Conservation (phyloP, 495 filamentous ascomycete genomes). For the Xylaria telfairii region DNA sequence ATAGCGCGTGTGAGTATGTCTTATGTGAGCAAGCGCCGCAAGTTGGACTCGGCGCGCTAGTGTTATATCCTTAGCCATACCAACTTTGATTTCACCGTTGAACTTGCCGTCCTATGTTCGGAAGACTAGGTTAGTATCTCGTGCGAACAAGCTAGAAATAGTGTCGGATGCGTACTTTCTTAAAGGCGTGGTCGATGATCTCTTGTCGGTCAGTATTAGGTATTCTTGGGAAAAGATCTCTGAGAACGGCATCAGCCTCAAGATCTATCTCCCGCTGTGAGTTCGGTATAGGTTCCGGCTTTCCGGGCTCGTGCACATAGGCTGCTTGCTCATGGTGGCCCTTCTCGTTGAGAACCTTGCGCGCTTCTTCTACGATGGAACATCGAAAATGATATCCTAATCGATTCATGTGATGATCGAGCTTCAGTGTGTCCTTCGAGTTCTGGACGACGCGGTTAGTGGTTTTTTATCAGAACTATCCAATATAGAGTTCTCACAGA, state of each 20-base stretch:
- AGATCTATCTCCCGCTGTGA: slow-evolving; percentile 70
- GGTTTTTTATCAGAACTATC: background rate
- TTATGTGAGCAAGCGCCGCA: slow-evolving; percentile 84
- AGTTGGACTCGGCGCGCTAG: slow-evolving; percentile 79
- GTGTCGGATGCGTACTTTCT: slow-evolving; percentile 63
- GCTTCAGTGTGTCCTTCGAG: slow-evolving; percentile 30
- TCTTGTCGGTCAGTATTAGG: slow-evolving; percentile 75
- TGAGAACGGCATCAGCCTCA: slow-evolving; percentile 74
- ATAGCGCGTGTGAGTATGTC: slow-evolving; percentile 86
- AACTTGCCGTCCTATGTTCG: slow-evolving; percentile 38
- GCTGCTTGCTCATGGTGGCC: slow-evolving; percentile 28
- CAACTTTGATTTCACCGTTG: slow-evolving; percentile 55
- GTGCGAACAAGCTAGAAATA: background rate
- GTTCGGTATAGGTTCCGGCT: slow-evolving; percentile 59
- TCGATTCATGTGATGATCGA: slow-evolving; percentile 67
- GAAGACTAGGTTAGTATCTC: slow-evolving; percentile 15
- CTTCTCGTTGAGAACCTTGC: slow-evolving; percentile 35
- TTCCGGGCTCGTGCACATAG: slow-evolving; percentile 31
- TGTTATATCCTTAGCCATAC: slow-evolving; percentile 67
- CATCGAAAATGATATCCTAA: slow-evolving; percentile 78
- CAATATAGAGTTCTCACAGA: slow-evolving; percentile 60
- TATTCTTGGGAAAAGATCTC: slow-evolving; percentile 86
- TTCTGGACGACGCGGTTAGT: slow-evolving; percentile 27
- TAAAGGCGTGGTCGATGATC: slow-evolving; percentile 83
- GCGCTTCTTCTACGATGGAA: slow-evolving; percentile 57